Evolutionary conservation across 257 asterid species (phyloP).

Genomic region (Fraxinus anomala): DNA sequence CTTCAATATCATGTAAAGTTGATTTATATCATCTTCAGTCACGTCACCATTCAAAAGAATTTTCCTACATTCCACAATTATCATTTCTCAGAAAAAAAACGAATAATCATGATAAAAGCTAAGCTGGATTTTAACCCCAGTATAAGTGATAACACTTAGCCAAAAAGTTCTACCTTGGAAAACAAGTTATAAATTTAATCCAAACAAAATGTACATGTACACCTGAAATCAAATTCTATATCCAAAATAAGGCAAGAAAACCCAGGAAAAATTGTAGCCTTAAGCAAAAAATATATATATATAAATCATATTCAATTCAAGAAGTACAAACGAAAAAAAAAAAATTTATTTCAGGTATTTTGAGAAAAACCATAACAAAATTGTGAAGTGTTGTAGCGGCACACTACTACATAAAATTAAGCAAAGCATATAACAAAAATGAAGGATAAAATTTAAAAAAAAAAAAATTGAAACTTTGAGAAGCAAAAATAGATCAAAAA

Average conservation of each 20-base stretch:
- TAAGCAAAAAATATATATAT: background rate
- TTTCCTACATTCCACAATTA: conserved; percentile 55
- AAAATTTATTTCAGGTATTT: background rate
- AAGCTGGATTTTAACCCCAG: background rate
- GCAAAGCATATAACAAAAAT: background rate
- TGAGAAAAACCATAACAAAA: background rate
- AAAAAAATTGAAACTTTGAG: background rate
- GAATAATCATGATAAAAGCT: background rate
- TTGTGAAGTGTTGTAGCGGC: background rate
- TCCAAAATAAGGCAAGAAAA: background rate
- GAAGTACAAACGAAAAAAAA: background rate
- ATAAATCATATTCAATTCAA: background rate
- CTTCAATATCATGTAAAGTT: conserved; percentile 79
- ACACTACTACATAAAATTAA: background rate
- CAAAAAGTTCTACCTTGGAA: background rate
- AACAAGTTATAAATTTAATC: background rate
- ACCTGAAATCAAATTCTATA: background rate
- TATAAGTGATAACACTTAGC: background rate
- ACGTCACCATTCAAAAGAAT: conserved; percentile 59
- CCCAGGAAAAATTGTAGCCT: background rate
- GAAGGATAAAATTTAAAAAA: background rate
- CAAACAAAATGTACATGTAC: background rate
- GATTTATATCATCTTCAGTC: conserved; percentile 70
- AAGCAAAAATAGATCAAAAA: conserved; percentile 1
- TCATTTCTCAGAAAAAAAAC: conserved; percentile 5